Conservation (phyloP, 805 yeast genomes). For the Candida caryicola region DNA sequence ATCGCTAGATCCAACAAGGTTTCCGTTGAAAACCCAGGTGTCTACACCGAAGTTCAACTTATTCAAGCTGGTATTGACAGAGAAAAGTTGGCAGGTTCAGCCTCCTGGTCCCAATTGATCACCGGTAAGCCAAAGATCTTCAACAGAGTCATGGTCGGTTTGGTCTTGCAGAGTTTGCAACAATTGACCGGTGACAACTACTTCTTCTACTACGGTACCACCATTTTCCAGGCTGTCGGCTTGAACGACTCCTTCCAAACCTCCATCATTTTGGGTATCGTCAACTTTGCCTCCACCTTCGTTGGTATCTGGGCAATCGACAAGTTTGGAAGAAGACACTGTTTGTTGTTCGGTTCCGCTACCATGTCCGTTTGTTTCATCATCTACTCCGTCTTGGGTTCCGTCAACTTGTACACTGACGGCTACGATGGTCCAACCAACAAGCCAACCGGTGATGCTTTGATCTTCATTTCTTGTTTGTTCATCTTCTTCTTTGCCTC, state of each 20-base stretch:
- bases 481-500: constrained; percentile 67
- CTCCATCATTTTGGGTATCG: constrained; percentile 52
- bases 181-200: constrained; percentile 63
- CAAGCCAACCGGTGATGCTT: constrained; percentile 55
- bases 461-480: constrained; percentile 65
- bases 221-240: constrained; percentile 52
- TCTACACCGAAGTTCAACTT: constrained; percentile 50
- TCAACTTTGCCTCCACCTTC: constrained; percentile 55
- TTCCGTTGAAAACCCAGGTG: constrained; percentile 50
- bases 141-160: constrained; percentile 55
- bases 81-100: constrained; percentile 61
- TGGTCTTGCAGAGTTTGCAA: constrained; percentile 56
- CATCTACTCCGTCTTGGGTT: constrained; percentile 60
- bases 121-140: constrained; percentile 63
- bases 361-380: constrained; percentile 57
- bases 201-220: constrained; percentile 60
- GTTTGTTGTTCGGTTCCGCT: constrained; percentile 43
- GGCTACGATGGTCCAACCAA: constrained; percentile 38
- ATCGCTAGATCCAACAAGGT: constrained; percentile 60
- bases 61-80: constrained; percentile 61
- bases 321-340: constrained; percentile 46
- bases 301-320: constrained; percentile 52
- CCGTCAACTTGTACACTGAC: constrained; percentile 41
- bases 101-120: constrained; percentile 61
- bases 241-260: constrained; percentile 53